phyloP scores from a whole-genome alignment of 1,284 basidiomycete genomes.

The Meripilus lineatus region DNA sequence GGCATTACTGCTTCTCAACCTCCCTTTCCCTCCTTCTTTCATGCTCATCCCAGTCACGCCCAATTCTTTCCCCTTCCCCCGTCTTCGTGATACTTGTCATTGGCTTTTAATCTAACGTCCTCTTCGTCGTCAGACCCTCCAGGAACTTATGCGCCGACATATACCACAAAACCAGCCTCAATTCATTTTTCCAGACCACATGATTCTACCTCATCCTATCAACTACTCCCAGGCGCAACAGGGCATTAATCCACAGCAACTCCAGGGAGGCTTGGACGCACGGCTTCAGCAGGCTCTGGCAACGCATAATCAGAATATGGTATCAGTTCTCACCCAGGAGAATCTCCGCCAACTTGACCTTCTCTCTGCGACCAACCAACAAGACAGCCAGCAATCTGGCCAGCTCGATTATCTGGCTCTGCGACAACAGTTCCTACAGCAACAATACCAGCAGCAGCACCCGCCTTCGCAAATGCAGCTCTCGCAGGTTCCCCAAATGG shows the following conservation, averaged over 20 bases:
- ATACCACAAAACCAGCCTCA: slow-evolving; percentile 33
- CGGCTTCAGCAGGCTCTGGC: slow-evolving; percentile 4
- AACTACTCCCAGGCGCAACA: background rate
- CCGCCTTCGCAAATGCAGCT: slow-evolving; percentile 10
- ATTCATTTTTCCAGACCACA: slow-evolving; percentile 12
- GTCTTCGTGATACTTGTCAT: slow-evolving; percentile 6
- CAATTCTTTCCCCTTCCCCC: slow-evolving; percentile 9
- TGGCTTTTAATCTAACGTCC: slow-evolving; percentile 3
- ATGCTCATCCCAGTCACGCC: background rate
- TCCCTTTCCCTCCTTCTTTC: too few relatives aligned
- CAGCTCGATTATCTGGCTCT: slow-evolving; percentile 1
- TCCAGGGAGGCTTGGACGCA: background rate
- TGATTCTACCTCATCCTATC: slow-evolving; percentile 6
- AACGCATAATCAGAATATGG: background rate
- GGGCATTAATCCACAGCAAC: slow-evolving; percentile 1
- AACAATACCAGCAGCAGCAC: slow-evolving; percentile 29
- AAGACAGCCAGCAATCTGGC: slow-evolving; percentile 8
- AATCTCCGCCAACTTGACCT: slow-evolving; percentile 7
- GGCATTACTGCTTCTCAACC: background rate
- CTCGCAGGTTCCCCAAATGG: background rate
- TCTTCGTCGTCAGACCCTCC: slow-evolving; percentile 2
- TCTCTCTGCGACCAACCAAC: slow-evolving; percentile 8
- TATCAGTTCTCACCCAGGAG: background rate
- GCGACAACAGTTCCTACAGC: slow-evolving; percentile 6
- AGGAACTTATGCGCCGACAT: slow-evolving; percentile 16